Base-by-base conservation (phyloP, 2,329 filamentous ascomycete genomes). In the Beauveria scarabaeidicola region DNA sequence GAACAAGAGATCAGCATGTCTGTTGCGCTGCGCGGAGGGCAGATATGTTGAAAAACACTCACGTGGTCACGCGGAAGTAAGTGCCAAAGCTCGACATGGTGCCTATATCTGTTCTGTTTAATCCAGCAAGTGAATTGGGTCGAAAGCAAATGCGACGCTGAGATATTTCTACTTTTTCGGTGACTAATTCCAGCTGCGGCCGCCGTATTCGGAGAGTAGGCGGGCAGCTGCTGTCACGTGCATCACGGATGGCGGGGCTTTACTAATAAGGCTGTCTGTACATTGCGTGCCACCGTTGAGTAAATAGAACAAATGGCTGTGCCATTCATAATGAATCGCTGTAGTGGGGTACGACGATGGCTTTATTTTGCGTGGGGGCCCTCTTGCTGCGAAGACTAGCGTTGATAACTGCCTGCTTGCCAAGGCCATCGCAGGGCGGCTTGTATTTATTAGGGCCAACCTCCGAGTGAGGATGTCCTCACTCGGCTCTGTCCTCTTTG, bases 61-160 rank as follows among this genome's bases (percentile, higher is more conserved):
- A 91, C 85, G 90, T 95, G 64, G 89, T 91, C 66, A 94, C 89
- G 67, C 81, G 81, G 76, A 92, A 93, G 72, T 86, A 81, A 58
- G 86, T 79, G 68, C 91, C 90, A 74, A 93, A 95, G 59, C 89
- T 93, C 67, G 90, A 95, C 89, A 92, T 92, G 61, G 62, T 27
- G 52, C 15, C 25, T 36, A 54, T 62, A 60, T 61, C 58, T 59
- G 36, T 63, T 61, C 17, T 54, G 2, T 54, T 15, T 19, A 44
- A 13, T 52, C 29, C 5, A 52, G 50, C 8, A 10, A 8, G 50
- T 23, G 50, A 25, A 52, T 25, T 52, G 29, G 29, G 50, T 25
- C 9, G 50, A 52, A 52, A 52, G 50, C 32, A 40, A 52, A 40
- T 3, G 29, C n/a, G 50, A 50, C 47, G 17, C 47, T 23, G 50